phyloP scores from a whole-genome alignment of 768 basidiomycete genomes.

The Tulasnella sp. region DNA sequence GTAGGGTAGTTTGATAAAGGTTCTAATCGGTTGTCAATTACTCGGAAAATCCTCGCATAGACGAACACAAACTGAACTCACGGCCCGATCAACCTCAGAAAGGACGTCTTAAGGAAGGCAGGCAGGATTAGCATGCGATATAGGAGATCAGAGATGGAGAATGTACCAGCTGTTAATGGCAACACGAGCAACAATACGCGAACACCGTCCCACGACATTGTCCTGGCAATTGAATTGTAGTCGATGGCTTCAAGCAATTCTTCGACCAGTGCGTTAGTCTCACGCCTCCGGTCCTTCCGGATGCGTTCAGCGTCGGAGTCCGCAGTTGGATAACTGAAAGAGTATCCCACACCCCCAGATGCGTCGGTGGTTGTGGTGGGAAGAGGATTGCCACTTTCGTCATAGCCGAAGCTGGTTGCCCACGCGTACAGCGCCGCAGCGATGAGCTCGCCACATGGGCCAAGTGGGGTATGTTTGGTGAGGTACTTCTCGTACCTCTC shows the following conservation, averaged over 20 bases:
- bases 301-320: background rate
- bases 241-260: constrained; percentile 76
- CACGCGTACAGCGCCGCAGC: constrained; percentile 75
- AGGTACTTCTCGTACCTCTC: constrained; percentile 35
- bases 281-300: constrained; percentile 33
- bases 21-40: constrained; percentile 26
- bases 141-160: too few relatives aligned
- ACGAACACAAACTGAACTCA: background rate
- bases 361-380: too few relatives aligned
- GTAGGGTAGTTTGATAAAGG: constrained; percentile 69
- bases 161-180: constrained; percentile 82
- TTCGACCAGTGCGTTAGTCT: constrained; percentile 53
- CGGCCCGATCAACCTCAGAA: background rate
- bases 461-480: constrained; percentile 30
- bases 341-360: too few relatives aligned
- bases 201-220: constrained; percentile 79
- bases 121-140: too few relatives aligned
- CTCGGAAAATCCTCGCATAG: background rate
- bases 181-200: constrained; percentile 63
- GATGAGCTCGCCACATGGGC: constrained; percentile 63
- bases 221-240: constrained; percentile 59
- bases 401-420: constrained; percentile 80
- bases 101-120: background rate
- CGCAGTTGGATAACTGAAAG: too few relatives aligned
- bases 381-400: constrained; percentile 73